Percentiles rank a stretch among this genome's conserved stretches.
Evolutionary conservation across 1,284 basidiomycete species (phyloP).

Genomic region (Hortiboletus rubellus): DNA sequence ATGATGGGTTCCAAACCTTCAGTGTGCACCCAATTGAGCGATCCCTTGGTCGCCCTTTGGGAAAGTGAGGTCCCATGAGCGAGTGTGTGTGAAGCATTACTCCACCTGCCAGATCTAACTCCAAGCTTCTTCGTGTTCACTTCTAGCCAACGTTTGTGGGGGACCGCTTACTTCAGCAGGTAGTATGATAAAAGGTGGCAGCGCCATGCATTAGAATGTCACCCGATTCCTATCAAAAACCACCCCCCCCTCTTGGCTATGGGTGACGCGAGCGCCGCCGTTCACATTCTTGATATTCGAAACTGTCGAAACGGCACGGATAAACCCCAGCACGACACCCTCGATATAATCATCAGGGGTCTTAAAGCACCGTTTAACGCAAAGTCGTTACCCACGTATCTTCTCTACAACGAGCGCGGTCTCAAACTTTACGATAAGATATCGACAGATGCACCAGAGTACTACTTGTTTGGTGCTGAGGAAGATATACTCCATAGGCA

Average conservation of each 20-base stretch:
- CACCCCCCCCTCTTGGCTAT: slow-evolving; percentile 9
- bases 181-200: slow-evolving; percentile 13
- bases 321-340: slow-evolving; percentile 35
- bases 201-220: background rate
- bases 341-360: slow-evolving; percentile 53
- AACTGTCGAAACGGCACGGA: slow-evolving; percentile 5
- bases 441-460: slow-evolving; percentile 79
- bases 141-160: background rate
- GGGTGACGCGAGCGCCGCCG: slow-evolving; percentile 23
- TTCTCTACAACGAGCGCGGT: slow-evolving; percentile 87
- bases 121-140: background rate
- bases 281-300: slow-evolving; percentile 30
- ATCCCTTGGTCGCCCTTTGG: background rate
- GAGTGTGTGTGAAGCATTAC: background rate
- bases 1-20: background rate
- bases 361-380: slow-evolving; percentile 53
- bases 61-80: background rate
- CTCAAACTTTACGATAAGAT: slow-evolving; percentile 83
- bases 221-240: background rate
- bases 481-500: slow-evolving; percentile 67
- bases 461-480: slow-evolving; percentile 85
- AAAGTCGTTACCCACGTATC: slow-evolving; percentile 78
- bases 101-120: background rate
- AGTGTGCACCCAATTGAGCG: slow-evolving; percentile 5
- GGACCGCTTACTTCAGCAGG: slow-evolving; percentile 29